These are phyloP conservation scores for Ilyonectria destructans DNA, from an alignment of 2,329 filamentous ascomycete genomes.

Conservation along the genomic window DNA sequence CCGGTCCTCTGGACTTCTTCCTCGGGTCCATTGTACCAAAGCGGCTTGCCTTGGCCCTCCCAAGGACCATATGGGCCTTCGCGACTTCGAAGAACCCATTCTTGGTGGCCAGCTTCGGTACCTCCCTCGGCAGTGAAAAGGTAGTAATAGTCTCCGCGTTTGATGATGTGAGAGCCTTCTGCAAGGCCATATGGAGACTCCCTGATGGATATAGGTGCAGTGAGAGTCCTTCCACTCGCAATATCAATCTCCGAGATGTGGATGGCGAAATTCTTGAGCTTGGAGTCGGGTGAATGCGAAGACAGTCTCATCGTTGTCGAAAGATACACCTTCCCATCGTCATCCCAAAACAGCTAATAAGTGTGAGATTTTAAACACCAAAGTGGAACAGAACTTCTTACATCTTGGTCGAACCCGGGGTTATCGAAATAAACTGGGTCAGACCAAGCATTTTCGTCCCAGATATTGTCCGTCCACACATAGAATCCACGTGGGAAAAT, in stretches of 20 bases:
- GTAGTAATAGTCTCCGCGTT: conserved; percentile 45
- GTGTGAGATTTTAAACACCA: conserved; percentile 3
- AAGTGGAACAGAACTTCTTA: not conserved
- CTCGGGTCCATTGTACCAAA: conserved; percentile 59
- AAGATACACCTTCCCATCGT: conserved; percentile 66
- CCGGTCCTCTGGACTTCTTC: conserved; percentile 64
- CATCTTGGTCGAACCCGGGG: conserved; percentile 68
- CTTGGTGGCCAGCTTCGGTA: conserved; percentile 61
- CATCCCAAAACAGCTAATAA: conserved; percentile 62
- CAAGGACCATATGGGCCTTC: conserved; percentile 64
- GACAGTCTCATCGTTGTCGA: conserved; percentile 59
- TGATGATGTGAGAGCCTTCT: conserved; percentile 56
- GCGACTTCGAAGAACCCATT: conserved; percentile 66
- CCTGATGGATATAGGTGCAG: conserved; percentile 54
- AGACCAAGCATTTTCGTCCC: conserved; percentile 66
- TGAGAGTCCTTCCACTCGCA: conserved; percentile 58
- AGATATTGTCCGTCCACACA: conserved; percentile 68
- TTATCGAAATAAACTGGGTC: conserved; percentile 71
- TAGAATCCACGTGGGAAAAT: conserved; percentile 70
- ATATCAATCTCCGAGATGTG: conserved; percentile 63
- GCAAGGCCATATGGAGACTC: conserved; percentile 59
- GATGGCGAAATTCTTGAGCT: conserved; percentile 68
- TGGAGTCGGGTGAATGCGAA: conserved; percentile 55
- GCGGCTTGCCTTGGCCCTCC: conserved; percentile 56
- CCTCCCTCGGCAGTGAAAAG: conserved; percentile 48